Evolutionary conservation across 2,329 filamentous ascomycete genomes (phyloP).

Genomic region (Calonectria leucothoes): DNA sequence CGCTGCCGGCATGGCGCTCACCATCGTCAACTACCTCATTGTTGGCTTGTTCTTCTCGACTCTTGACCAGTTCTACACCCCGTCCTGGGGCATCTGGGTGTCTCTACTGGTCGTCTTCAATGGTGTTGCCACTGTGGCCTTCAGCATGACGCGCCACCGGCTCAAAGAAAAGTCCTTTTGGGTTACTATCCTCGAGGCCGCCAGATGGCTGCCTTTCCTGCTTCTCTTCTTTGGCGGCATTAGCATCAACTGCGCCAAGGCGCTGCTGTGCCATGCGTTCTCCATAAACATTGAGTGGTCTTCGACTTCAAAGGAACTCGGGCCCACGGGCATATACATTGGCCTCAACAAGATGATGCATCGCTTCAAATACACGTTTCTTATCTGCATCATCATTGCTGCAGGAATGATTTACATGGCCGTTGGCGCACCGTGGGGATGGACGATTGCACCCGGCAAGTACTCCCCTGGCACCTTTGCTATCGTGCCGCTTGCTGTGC

Average conservation of each 20-base stretch:
- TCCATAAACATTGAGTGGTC: conserved; percentile 44
- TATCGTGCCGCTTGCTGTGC: conserved; percentile 41
- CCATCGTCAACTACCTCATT: conserved; percentile 76
- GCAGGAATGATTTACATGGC: conserved; percentile 43
- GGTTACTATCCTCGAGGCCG: conserved; percentile 37
- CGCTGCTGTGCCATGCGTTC: conserved; percentile 42
- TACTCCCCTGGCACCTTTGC: conserved; percentile 41
- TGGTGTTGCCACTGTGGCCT: conserved; percentile 35
- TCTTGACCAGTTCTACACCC: conserved; percentile 75
- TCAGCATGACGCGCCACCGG: conserved; percentile 41
- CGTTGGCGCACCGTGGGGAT: conserved; percentile 38
- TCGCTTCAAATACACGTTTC: conserved; percentile 56
- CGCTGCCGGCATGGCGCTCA: conserved; percentile 73
- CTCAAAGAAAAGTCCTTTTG: conserved; percentile 43
- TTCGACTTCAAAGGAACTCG: conserved; percentile 44
- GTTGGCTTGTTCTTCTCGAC: conserved; percentile 78
- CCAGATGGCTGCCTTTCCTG: conserved; percentile 43
- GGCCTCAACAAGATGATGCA: conserved; percentile 54
- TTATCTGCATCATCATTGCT: conserved; percentile 37
- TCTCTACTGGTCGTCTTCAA: conserved; percentile 47
- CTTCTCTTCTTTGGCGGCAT: conserved; percentile 46
- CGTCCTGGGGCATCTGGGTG: conserved; percentile 73
- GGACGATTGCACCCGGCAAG: conserved; percentile 39
- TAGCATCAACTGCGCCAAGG: conserved; percentile 43
- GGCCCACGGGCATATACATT: conserved; percentile 44